Evolutionary conservation across 441 rosid species (phyloP), one percentile per base, ranked within the genome.

Genomic region (Macaranga tanarius): DNA sequence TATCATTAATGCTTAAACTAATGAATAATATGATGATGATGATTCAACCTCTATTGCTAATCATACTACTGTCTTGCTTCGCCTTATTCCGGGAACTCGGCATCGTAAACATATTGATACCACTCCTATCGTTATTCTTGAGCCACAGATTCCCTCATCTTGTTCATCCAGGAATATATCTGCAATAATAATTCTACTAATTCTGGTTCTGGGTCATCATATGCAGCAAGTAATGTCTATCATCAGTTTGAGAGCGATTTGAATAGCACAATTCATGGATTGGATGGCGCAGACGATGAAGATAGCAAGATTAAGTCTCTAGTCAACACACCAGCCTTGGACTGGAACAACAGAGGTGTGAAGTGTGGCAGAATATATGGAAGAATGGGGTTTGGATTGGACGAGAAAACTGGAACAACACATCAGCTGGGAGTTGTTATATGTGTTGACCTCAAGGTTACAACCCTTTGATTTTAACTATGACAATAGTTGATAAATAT

Each of bases 1-100:
- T 22, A 12, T 69, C 23, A n/a, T 61, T 2, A 63, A 75, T 62
- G 64, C 78, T 45, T 59, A 75, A 17, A 75, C 74, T 8, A 75
- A 75, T 34, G 56, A 69, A 4, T 1, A 9, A 2, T 75, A 75
- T 56, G 20, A 12, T 31, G 74, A 75, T 56, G 20, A 12, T 31
- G 74, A 75, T 23, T 2, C 28, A 5, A 20, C 10, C 47, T 2
- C 52, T 4, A 69, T 75, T 28, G n/a, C 48, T 4, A 15, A 11
- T 3, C 65, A 75, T 13, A 38, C 69, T 51, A 28, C 40, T 9
- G 73, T 75, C 0, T n/a, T 68, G 60, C 40, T 75, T 28, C 73
- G 62, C 19, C 62, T 73, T 5, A 47, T 75, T 44, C 78, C 78
- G 2, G 78, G 78, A 48, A 20, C 11, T 10, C 44, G 75, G 17